Evolutionary conservation across 2,329 filamentous ascomycete genomes (phyloP), one percentile per base, ranked within the genome.

Genomic region (Venturiaceae sp.): DNA sequence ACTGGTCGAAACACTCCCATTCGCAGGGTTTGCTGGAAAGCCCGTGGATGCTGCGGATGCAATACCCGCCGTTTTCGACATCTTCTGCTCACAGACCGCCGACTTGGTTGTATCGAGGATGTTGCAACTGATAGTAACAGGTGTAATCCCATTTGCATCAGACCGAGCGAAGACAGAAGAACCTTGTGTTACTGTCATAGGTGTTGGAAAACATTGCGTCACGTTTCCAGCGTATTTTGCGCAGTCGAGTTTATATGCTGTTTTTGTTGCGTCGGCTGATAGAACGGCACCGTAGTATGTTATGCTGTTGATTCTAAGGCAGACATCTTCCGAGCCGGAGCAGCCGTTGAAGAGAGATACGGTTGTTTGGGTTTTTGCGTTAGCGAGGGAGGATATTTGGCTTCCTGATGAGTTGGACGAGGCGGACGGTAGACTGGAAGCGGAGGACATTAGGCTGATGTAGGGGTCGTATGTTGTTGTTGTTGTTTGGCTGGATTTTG

Each of bases 291-390:
- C 57, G 26, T 34, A 59, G 57, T 59, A 59, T 2, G 57, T 59
- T 34, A 58, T 28, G 28, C 23, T 34, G 9, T 36, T n/a, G 44
- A 54, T 26, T 9, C 16, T n/a, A 5, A 30, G 19, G 26, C 57
- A 58, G 21, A 44, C 19, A 2, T 5, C 4, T 16, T 36, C 21
- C 14, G 41, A 36, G 16, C 57, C 57, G 23, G 47, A 53, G 57
- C 57, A 58, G 28, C 46, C 57, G 47, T 58, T 58, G 32, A 58
- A 58, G 21, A 58, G 33, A 3, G 57, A 58, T 28, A 58, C 44
- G 14, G 57, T 58, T 19, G 57, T 58, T 53, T 53, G 57, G 8
- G 47, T 19, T 16, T 39, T 44, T 33, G 26, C 21, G 36, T n/a
- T 19, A 19, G 21, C 7, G 13, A 44, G 5, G 30, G 13, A 33